Evolutionary conservation across 352 stramenopile species (phyloP).

Genomic region (Phytopythium delawarense): DNA sequence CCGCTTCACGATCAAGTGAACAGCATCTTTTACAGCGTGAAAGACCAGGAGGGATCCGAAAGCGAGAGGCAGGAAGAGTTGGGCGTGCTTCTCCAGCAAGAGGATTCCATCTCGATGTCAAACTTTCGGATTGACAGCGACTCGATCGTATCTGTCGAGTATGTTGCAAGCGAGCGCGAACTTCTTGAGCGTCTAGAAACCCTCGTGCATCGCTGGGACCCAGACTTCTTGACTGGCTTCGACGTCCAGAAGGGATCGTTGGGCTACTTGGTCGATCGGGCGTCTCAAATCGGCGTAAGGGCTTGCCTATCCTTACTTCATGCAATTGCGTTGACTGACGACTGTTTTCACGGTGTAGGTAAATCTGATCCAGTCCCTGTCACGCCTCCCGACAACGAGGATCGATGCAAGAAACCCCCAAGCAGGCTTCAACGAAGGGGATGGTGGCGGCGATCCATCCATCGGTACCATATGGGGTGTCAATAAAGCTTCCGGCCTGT

Average conservation of each 20-base stretch:
- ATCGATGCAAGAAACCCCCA: conserved; percentile 57
- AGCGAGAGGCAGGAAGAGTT: conserved; percentile 36
- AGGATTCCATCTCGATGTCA: background rate
- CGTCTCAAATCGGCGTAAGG: conserved; percentile 49
- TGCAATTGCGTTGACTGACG: conserved; percentile 1
- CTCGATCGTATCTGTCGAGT: background rate
- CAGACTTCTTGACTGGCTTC: conserved; percentile 88
- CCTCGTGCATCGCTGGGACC: conserved; percentile 71
- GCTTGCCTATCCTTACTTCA: conserved; percentile 12
- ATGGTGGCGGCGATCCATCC: conserved; percentile 31
- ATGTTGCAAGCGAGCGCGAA: conserved; percentile 43
- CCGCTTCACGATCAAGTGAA: conserved; percentile 60
- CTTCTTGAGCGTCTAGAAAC: conserved; percentile 49
- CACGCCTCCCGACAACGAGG: conserved; percentile 39
- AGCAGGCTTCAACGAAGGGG: conserved; percentile 16
- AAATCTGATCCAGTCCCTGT: conserved; percentile 69
- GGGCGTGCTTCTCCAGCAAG: conserved; percentile 4
- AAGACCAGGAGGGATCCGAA: conserved; percentile 64
- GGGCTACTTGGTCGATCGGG: conserved; percentile 75
- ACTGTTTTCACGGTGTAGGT: conserved; percentile 26
- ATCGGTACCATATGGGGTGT: conserved; percentile 77
- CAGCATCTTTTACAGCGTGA: conserved; percentile 61
- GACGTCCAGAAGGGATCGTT: conserved; percentile 81
- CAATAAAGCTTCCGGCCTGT: conserved; percentile 83
- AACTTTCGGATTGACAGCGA: conserved; percentile 1